Conservation (phyloP, 352 stramenopile genomes). For the Pythium apleroticum region DNA sequence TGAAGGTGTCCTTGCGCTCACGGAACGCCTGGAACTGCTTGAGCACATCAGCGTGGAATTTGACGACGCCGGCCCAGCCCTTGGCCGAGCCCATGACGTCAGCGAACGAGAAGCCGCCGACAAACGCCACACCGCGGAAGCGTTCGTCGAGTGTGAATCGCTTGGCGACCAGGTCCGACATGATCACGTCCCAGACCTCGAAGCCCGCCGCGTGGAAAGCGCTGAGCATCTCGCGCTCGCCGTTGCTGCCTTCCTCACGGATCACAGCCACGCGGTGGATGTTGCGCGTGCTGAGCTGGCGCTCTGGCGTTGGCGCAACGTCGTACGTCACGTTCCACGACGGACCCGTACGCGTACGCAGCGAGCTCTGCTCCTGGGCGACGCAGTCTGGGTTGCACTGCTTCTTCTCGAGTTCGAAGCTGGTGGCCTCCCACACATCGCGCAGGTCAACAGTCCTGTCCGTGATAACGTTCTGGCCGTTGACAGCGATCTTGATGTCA, state of each 20-base stretch:
- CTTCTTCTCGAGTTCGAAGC: slow-evolving; percentile 97
- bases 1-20: slow-evolving; percentile 96
- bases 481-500: slow-evolving; percentile 90
- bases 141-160: slow-evolving; percentile 89
- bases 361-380: slow-evolving; percentile 89
- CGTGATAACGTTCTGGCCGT: slow-evolving; percentile 75
- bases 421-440: slow-evolving; percentile 98
- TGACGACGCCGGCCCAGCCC: slow-evolving; percentile 97
- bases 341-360: slow-evolving; percentile 87
- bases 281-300: slow-evolving; percentile 71
- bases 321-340: slow-evolving; percentile 91
- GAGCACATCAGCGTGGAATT: slow-evolving; percentile 95
- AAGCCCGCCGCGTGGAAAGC: slow-evolving; percentile 97
- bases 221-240: slow-evolving; percentile 98
- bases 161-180: slow-evolving; percentile 94
- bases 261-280: slow-evolving; percentile 96
- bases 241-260: slow-evolving; percentile 98
- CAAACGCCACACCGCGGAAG: slow-evolving; percentile 98
- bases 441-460: slow-evolving; percentile 86
- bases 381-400: slow-evolving; percentile 97
- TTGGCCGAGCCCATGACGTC: slow-evolving; percentile 99
- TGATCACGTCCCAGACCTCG: slow-evolving; percentile 98
- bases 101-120: slow-evolving; percentile 98
- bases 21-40: slow-evolving; percentile 97
- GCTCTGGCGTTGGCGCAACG: slow-evolving; percentile 78